Evolutionary conservation across 345 rosid genomes (phyloP).

Genomic region (Linum lewisii): DNA sequence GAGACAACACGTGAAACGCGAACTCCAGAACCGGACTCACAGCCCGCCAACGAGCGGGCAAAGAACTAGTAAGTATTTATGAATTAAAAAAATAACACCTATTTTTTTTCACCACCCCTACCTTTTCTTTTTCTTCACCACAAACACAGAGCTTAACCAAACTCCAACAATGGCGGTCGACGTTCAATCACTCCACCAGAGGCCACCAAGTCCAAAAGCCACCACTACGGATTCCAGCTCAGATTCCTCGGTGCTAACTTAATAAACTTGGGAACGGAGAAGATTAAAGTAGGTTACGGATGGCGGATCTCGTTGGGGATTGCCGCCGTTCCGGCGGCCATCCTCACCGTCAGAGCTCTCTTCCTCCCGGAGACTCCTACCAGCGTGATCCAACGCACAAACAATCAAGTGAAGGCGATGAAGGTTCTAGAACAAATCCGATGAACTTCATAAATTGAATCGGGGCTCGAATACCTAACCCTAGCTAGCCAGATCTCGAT

Average conservation of each 20-base stretch:
- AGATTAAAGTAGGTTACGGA: slow-evolving; percentile 55
- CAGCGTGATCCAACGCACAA: slow-evolving; percentile 46
- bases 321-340: slow-evolving; percentile 53
- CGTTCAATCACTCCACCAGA: no score
- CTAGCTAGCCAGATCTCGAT: slow-evolving; percentile 28
- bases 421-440: slow-evolving; percentile 40
- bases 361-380: slow-evolving; percentile 71
- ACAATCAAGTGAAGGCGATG: slow-evolving; percentile 31
- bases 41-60: no score
- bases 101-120: no score
- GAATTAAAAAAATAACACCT: no score
- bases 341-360: slow-evolving; percentile 48
- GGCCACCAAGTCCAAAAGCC: no score
- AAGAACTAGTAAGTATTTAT: no score
- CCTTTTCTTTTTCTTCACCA: no score
- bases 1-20: no score
- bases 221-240: slow-evolving; percentile 47
- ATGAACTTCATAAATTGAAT: slow-evolving; percentile 42
- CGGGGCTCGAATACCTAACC: slow-evolving; percentile 53
- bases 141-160: no score
- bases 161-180: no score
- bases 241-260: slow-evolving; percentile 47
- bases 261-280: slow-evolving; percentile 51
- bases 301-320: slow-evolving; percentile 69
- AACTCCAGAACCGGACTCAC: no score